phyloP scores from a whole-genome alignment of 73 alveolate genomes.

The Paramecium sonneborni region DNA sequence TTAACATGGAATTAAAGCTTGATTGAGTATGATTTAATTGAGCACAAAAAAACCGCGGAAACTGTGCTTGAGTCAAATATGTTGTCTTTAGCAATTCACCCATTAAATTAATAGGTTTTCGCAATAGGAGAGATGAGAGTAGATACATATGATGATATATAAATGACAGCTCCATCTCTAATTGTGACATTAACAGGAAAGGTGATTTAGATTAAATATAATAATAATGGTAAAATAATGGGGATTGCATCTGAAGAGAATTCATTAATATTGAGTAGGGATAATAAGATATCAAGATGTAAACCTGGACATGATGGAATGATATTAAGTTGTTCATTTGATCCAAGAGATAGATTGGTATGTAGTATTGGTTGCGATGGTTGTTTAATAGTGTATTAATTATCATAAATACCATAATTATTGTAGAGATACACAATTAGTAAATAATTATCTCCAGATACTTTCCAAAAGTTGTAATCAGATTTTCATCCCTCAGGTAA shows the following conservation, averaged over 20 bases:
- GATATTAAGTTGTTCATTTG: neutral
- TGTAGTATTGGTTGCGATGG: slow-evolving; percentile 46
- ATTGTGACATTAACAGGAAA: neutral
- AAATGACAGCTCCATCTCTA: neutral
- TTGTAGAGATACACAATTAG: neutral
- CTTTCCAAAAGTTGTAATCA: neutral
- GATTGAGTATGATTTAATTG: neutral
- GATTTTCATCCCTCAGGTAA: slow-evolving; percentile 18
- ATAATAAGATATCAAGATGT: neutral
- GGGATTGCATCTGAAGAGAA: slow-evolving; percentile 34
- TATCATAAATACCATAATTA: slow-evolving; percentile 21
- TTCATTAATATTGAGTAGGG: neutral
- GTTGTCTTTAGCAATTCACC: neutral
- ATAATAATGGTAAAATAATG: neutral
- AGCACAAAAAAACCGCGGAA: neutral
- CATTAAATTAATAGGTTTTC: neutral
- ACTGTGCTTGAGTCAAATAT: neutral
- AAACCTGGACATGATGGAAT: slow-evolving; percentile 56
- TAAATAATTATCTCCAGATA: slow-evolving; percentile 30
- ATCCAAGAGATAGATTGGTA: slow-evolving; percentile 43
- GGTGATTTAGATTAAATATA: neutral
- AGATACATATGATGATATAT: neutral
- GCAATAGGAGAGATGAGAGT: slow-evolving; percentile 36
- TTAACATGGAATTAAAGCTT: neutral
- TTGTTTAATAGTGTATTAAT: neutral